A percentile compares a stretch with the other conserved stretches of the same genome.
These are phyloP conservation scores for Cercospora sesami DNA, from an alignment of 2,329 filamentous ascomycete genomes.

Conservation along the genomic window DNA sequence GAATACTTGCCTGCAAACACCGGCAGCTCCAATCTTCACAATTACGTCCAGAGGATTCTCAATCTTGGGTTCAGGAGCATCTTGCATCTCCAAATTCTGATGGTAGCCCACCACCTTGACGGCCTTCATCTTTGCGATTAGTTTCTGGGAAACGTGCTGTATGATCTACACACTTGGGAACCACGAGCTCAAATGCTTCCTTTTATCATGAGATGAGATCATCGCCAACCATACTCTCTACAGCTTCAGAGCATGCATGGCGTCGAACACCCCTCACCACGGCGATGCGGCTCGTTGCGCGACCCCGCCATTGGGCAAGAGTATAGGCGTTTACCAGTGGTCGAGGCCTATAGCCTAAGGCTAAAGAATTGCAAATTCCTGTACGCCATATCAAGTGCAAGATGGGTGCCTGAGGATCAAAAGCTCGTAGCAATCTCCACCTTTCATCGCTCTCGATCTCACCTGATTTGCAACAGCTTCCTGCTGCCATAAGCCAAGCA, in stretches of 20 bases:
- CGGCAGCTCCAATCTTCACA: constrained; percentile 34
- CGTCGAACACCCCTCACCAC: constrained; percentile 7
- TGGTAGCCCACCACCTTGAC: constrained; percentile 32
- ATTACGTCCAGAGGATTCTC: constrained; percentile 31
- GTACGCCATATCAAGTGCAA: neutral
- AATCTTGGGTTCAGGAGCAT: constrained; percentile 29
- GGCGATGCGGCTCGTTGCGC: constrained; percentile 1
- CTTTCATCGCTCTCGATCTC: neutral
- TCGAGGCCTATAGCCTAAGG: neutral
- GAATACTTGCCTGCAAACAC: constrained; percentile 26
- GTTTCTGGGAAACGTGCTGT: neutral
- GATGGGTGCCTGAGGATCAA: neutral
- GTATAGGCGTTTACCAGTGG: constrained; percentile 9
- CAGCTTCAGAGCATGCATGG: constrained; percentile 9
- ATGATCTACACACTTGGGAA: neutral
- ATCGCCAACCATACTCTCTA: neutral
- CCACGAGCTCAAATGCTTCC: neutral
- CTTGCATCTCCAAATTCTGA: constrained; percentile 29
- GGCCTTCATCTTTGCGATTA: constrained; percentile 24
- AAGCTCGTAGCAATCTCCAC: neutral
- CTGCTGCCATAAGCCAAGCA: neutral
- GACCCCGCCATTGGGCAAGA: neutral
- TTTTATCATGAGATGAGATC: neutral
- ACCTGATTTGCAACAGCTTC: neutral
- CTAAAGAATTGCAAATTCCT: neutral